Evolutionary conservation across 2,329 filamentous ascomycete species (phyloP).

Genomic region (Huntiella omanensis): DNA sequence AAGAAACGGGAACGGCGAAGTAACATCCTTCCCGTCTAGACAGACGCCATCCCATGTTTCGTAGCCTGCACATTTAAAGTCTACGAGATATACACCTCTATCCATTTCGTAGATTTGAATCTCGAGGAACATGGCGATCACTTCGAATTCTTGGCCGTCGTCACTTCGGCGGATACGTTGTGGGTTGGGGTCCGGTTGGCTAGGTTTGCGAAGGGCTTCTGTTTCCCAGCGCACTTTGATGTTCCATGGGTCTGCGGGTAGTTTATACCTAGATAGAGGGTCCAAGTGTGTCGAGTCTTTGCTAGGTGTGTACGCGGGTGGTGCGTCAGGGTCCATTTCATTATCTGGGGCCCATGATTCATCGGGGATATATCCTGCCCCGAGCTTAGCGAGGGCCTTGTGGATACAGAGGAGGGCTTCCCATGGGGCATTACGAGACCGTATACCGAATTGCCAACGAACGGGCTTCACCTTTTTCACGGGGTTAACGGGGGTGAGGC

Average conservation of each 20-base stretch:
- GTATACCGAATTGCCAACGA: conserved; percentile 95
- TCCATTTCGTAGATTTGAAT: conserved; percentile 96
- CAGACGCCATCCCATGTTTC: conserved; percentile 58
- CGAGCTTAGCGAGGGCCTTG: conserved; percentile 72
- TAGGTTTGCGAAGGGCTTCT: conserved; percentile 20
- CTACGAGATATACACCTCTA: conserved; percentile 78
- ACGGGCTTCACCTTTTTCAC: conserved; percentile 58
- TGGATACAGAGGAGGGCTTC: conserved; percentile 93
- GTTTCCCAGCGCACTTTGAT: conserved; percentile 81
- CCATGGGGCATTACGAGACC: conserved; percentile 80
- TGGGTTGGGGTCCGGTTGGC: conserved; percentile 4
- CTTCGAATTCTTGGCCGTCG: conserved; percentile 28
- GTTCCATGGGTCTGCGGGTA: conserved; percentile 91
- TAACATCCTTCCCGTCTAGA: conserved; percentile 83
- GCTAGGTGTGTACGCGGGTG: conserved; percentile 24
- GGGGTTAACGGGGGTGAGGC: conserved; percentile 43
- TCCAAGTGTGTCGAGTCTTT: conserved; percentile 25
- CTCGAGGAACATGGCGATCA: conserved; percentile 83
- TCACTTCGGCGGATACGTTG: conserved; percentile 14
- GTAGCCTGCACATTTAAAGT: conserved; percentile 97
- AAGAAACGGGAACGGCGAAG: conserved; percentile 86
- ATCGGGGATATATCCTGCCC: conserved; percentile 67
- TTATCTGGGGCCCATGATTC: conserved; percentile 36
- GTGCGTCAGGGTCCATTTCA: conserved; percentile 21
- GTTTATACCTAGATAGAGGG: conserved; percentile 46